A percentile compares a stretch with the other conserved stretches of the same genome.
Evolutionary conservation across 768 basidiomycete species (phyloP).

Genomic region (Leccinum aurantiacum): DNA sequence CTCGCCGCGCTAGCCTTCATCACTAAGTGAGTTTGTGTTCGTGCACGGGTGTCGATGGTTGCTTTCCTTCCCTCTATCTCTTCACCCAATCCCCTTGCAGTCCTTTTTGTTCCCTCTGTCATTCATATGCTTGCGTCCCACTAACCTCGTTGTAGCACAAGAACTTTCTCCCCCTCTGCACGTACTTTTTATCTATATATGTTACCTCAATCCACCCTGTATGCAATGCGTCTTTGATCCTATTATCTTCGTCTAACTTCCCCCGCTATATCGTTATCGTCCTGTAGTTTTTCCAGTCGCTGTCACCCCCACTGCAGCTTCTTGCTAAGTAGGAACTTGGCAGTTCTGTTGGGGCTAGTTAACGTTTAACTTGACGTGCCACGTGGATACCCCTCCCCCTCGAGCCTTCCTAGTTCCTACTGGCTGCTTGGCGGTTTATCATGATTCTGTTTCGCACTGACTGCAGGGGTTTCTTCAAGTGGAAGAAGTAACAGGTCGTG

Average conservation of each 20-base stretch:
- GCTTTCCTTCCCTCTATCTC: not conserved
- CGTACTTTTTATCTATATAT: conserved; percentile 8
- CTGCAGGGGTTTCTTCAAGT: not conserved
- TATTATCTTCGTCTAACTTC: not conserved
- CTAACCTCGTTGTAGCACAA: conserved; percentile 15
- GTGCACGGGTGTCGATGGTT: not conserved
- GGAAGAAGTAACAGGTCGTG: not conserved
- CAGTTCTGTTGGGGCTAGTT: not conserved
- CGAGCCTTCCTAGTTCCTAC: not conserved
- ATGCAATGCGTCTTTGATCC: conserved; percentile 5
- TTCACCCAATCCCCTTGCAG: not conserved
- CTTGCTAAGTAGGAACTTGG: not conserved
- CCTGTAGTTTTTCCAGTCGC: not conserved
- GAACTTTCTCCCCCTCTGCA: conserved; percentile 2
- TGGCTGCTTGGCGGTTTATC: not conserved
- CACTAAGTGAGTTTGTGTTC: conserved; percentile 4
- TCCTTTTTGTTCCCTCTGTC: not conserved
- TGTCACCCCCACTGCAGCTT: not conserved
- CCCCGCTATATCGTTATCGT: not conserved
- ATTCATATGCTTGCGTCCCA: not conserved
- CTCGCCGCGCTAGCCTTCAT: conserved; percentile 8
- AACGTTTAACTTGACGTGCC: not conserved
- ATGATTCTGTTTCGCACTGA: not conserved
- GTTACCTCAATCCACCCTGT: conserved; percentile 8
- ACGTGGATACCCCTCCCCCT: not conserved